Evolutionary conservation across 2,329 filamentous ascomycete species (phyloP).

Genomic region (Xylaria sp.): DNA sequence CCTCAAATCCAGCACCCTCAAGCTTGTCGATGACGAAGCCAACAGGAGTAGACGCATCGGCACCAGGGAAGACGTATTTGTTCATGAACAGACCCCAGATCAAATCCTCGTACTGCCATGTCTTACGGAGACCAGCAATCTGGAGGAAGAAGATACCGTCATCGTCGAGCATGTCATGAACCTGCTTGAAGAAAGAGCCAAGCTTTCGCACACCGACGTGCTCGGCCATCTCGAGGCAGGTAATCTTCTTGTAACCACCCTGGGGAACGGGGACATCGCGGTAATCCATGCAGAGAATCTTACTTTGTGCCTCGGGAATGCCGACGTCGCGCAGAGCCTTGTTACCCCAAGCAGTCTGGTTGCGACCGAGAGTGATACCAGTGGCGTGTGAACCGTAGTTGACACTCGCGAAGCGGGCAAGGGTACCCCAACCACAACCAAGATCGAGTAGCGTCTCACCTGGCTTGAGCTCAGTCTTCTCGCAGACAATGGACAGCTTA

Average conservation of each 20-base stretch:
- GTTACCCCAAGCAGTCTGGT: conserved; percentile 97
- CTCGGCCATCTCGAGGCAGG: conserved; percentile 96
- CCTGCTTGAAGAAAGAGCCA: conserved; percentile 72
- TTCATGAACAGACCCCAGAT: conserved; percentile 99
- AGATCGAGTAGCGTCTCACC: conserved; percentile 87
- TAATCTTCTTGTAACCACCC: conserved; percentile 87
- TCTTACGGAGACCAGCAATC: conserved; percentile 86
- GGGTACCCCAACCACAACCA: conserved; percentile 96
- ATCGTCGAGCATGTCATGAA: conserved; percentile 92
- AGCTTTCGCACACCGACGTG: conserved; percentile 95
- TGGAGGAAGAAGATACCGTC: conserved; percentile 95
- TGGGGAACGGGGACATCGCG: conserved; percentile 80
- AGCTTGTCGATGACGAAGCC: conserved; percentile 80
- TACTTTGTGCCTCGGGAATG: conserved; percentile 80
- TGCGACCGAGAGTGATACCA: conserved; percentile 88
- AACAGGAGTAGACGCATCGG: conserved; percentile 89
- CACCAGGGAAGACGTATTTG: conserved; percentile 97
- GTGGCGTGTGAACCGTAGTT: conserved; percentile 84
- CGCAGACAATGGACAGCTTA: conserved; percentile 90
- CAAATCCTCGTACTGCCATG: conserved; percentile 96
- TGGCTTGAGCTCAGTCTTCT: conserved; percentile 82
- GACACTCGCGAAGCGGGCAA: conserved; percentile 85
- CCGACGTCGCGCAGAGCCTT: conserved; percentile 75
- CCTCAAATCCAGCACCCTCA: conserved; percentile 81
- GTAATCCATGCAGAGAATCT: conserved; percentile 94